Conservation (phyloP, 345 rosid genomes). For the Orychophragmus violaceus region DNA sequence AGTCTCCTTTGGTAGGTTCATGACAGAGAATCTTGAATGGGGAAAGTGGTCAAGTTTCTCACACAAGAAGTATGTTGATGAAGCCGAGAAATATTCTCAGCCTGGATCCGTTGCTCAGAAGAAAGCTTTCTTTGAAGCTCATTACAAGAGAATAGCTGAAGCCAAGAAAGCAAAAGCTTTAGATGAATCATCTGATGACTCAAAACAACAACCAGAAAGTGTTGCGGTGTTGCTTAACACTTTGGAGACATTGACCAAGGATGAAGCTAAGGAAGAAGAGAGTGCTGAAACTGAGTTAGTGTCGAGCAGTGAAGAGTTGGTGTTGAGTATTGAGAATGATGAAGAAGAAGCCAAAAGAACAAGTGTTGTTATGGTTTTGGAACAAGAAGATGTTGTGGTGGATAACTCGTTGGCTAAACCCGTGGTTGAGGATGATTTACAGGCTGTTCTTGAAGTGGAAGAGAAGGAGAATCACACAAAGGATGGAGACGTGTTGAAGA, state of each 20-base stretch:
- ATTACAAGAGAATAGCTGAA: conserved; percentile 60
- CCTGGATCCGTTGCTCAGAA: conserved; percentile 86
- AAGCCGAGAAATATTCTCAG: conserved; percentile 62
- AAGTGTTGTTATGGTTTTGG: conserved; percentile 8
- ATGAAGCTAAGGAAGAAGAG: conserved; percentile 21
- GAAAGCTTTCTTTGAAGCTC: conserved; percentile 81
- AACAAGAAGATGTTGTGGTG: conserved; percentile 3
- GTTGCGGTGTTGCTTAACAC: conserved; percentile 19
- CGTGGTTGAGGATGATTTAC: not conserved
- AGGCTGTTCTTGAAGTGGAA: not conserved
- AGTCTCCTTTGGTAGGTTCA: conserved; percentile 76
- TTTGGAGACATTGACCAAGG: conserved; percentile 25
- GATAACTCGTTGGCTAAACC: not conserved
- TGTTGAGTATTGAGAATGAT: conserved; percentile 2
- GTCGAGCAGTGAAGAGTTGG: not conserved
- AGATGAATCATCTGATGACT: not conserved
- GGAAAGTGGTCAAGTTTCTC: conserved; percentile 86
- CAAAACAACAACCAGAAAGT: conserved; percentile 6
- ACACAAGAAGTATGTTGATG: conserved; percentile 69
- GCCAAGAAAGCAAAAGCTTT: conserved; percentile 55
- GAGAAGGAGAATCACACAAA: not conserved
- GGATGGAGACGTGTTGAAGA: not conserved
- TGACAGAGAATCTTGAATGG: conserved; percentile 84
- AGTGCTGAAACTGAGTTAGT: not conserved
- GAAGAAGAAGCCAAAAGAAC: not conserved